A percentile compares a stretch with the other conserved stretches of the same genome.
Conservation (phyloP, 345 rosid species). For the Geranium brycei region DNA sequence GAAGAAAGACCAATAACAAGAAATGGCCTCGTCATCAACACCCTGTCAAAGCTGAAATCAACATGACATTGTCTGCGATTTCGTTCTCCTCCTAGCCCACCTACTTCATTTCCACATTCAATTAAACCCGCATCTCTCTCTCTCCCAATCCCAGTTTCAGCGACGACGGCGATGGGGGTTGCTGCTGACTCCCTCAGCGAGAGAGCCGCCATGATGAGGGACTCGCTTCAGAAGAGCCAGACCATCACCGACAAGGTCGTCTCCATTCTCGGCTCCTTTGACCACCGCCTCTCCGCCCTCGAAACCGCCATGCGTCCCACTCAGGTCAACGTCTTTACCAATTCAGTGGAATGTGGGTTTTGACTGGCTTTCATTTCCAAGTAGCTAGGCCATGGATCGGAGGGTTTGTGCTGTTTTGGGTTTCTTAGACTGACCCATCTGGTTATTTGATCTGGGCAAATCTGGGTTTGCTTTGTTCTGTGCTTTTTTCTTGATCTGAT, state of each 20-base stretch:
- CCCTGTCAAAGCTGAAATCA: no score
- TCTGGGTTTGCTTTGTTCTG: constrained; percentile 6
- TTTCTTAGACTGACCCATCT: neutral
- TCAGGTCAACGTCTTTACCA: constrained; percentile 37
- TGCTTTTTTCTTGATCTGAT: constrained; percentile 12
- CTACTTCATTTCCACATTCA: no score
- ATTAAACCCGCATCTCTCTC: neutral
- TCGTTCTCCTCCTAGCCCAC: no score
- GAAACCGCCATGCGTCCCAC: constrained; percentile 99
- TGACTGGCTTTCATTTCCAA: neutral
- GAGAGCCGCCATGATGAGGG: constrained; percentile 65
- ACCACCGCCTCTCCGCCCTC: constrained; percentile 92
- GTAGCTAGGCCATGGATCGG: no score
- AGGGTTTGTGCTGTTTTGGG: neutral
- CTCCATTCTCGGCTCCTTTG: constrained; percentile 88
- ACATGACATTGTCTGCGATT: no score
- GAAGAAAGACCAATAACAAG: no score
- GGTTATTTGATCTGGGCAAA: neutral
- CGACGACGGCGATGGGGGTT: constrained; percentile 17
- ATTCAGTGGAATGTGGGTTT: neutral
- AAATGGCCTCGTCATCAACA: no score
- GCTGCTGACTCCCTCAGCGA: constrained; percentile 64
- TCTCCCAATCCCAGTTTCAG: neutral
- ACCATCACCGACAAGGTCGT: constrained; percentile 80
- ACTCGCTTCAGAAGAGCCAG: constrained; percentile 75